Evolutionary conservation across 768 basidiomycete species (phyloP).

Genomic region (Cystofilobasidium ferigula): DNA sequence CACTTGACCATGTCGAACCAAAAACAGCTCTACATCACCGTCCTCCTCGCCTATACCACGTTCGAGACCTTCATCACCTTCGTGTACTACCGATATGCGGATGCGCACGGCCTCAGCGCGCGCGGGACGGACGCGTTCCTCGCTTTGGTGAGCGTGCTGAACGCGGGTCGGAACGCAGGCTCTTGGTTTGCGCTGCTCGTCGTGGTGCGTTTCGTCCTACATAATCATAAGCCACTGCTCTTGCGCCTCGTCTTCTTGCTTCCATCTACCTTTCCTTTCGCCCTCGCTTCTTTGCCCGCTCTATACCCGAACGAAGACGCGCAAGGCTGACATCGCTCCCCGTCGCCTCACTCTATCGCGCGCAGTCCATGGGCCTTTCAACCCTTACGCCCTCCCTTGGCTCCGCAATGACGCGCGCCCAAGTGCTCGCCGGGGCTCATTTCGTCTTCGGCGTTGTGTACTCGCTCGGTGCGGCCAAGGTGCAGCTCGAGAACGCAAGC

Average conservation of each 20-base stretch:
- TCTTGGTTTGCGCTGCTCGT: conserved; percentile 92
- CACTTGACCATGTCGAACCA: conserved; percentile 24
- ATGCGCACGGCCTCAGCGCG: conserved; percentile 42
- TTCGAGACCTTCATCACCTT: conserved; percentile 88
- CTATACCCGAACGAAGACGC: neutral
- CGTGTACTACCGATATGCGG: conserved; percentile 85
- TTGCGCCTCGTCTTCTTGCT: neutral
- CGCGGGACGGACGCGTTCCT: conserved; percentile 66
- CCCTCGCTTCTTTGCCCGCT: neutral
- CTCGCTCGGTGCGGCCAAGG: conserved; percentile 84
- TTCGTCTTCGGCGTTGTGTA: conserved; percentile 53
- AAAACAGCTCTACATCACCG: conserved; percentile 79
- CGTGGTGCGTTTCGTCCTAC: conserved; percentile 40
- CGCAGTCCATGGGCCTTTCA: conserved; percentile 64
- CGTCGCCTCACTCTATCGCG: no score
- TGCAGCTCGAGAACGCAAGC: conserved; percentile 60
- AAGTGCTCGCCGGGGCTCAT: conserved; percentile 57
- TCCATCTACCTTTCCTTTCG: neutral
- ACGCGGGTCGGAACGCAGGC: conserved; percentile 81
- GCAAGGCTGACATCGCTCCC: no score
- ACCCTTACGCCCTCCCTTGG: conserved; percentile 85
- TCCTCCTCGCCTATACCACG: conserved; percentile 70
- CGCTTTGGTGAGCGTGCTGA: conserved; percentile 87
- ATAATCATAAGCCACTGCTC: no score
- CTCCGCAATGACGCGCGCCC: conserved; percentile 68